Evolutionary conservation across 2,329 filamentous ascomycete species (phyloP).

Genomic region (Neofusicoccum cordaticola): DNA sequence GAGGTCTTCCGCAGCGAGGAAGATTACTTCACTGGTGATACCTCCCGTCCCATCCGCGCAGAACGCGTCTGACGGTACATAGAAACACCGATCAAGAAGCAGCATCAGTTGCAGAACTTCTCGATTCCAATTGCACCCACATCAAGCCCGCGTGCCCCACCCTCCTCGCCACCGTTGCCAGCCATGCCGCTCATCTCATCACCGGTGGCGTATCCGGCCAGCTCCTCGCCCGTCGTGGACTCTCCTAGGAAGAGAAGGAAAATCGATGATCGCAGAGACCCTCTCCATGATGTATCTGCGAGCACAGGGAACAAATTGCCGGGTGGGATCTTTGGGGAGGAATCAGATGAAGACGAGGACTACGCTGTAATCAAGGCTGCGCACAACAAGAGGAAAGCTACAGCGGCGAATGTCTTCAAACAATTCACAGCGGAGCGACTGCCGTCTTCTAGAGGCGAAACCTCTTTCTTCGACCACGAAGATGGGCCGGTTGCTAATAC

Average conservation of each 20-base stretch:
- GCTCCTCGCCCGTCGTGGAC: conserved; percentile 42
- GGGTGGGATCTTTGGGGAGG: conserved; percentile 37
- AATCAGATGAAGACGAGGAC: conserved; percentile 42
- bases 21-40: conserved; percentile 37
- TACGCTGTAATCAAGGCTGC: conserved; percentile 39
- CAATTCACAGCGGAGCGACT: not conserved
- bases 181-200: conserved; percentile 63
- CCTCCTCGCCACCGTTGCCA: conserved; percentile 49
- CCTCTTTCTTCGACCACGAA: not conserved
- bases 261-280: conserved; percentile 27
- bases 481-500: not conserved
- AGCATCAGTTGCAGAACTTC: conserved; percentile 15
- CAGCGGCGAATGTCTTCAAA: conserved; percentile 17
- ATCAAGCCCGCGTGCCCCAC: conserved; percentile 23
- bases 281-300: conserved; percentile 31
- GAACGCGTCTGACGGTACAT: conserved; percentile 4
- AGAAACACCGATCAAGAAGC: conserved; percentile 34
- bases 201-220: conserved; percentile 55
- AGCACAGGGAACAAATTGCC: conserved; percentile 34
- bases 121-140: conserved; percentile 19
- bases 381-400: conserved; percentile 33
- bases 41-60: conserved; percentile 26
- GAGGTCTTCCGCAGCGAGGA: conserved; percentile 52
- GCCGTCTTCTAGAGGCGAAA: not conserved
- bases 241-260: conserved; percentile 41